Evolutionary conservation across 352 stramenopile genomes (phyloP).

Genomic region (Thalassiosira hispida): DNA sequence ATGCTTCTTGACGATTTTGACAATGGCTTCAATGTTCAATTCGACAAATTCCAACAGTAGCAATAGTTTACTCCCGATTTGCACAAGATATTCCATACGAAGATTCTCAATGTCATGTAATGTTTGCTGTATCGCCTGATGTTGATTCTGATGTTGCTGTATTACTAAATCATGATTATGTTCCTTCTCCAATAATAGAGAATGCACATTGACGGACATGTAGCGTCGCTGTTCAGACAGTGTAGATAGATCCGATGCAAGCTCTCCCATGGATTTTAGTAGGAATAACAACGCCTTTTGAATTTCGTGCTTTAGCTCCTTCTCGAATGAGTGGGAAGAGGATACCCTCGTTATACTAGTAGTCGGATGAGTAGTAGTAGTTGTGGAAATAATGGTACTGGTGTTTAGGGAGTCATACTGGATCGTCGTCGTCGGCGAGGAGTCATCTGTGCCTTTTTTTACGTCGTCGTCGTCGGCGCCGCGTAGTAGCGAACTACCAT

Average conservation of each 20-base stretch:
- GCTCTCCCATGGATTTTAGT: constrained; percentile 61
- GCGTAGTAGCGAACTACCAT: neutral
- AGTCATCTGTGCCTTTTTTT: constrained; percentile 15
- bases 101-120: constrained; percentile 42
- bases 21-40: constrained; percentile 71
- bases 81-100: constrained; percentile 39
- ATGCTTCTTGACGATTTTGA: constrained; percentile 84
- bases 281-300: constrained; percentile 78
- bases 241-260: constrained; percentile 53
- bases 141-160: constrained; percentile 2
- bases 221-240: constrained; percentile 29
- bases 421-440: neutral
- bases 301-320: constrained; percentile 69
- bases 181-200: neutral
- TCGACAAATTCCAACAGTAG: constrained; percentile 73
- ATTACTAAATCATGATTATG: constrained; percentile 8
- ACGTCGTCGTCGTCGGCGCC: neutral
- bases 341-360: neutral
- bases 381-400: neutral
- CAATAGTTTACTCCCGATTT: constrained; percentile 57
- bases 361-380: neutral
- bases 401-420: neutral
- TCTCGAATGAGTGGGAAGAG: constrained; percentile 51
- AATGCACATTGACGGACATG: constrained; percentile 19
- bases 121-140: neutral